These are phyloP conservation scores for Aureobasidium namibiae DNA, from an alignment of 2,329 filamentous ascomycete species.

Conservation along the genomic window DNA sequence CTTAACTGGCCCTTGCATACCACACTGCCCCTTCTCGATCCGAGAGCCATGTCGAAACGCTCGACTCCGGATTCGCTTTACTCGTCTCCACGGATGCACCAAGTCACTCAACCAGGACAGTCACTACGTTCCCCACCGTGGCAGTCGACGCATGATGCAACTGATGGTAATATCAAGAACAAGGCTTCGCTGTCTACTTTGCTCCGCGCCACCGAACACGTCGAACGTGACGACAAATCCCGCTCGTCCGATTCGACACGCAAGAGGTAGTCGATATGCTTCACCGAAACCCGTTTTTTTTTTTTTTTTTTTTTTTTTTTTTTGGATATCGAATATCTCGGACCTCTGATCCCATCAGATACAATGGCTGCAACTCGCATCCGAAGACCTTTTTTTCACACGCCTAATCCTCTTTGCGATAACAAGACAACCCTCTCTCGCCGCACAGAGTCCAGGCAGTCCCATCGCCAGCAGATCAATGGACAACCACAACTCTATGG, in stretches of 20 bases:
- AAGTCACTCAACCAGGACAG: not conserved
- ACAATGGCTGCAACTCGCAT: not conserved
- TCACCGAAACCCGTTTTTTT: too few species aligned
- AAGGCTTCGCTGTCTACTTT: conserved; percentile 2
- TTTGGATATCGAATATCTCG: too few species aligned
- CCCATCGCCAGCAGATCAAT: not conserved
- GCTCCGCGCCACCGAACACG: conserved; percentile 2
- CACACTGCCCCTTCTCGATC: conserved; percentile 1
- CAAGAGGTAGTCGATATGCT: not conserved
- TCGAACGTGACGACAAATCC: not conserved
- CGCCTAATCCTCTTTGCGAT: not conserved
- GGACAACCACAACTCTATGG: not conserved
- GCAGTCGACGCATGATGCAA: not conserved
- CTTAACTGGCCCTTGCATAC: conserved; percentile 12
- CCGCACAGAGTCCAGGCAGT: not conserved
- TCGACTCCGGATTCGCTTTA: not conserved
- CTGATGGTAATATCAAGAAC: not conserved
- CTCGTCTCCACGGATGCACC: not conserved
- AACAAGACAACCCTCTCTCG: conserved; percentile 3
- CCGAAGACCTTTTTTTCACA: not conserved
- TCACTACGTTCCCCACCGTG: not conserved
- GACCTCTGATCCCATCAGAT: not conserved
- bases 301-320: too few species aligned
- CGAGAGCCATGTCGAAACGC: not conserved
- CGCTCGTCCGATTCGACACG: not conserved